Base-by-base conservation (phyloP, 2,329 filamentous ascomycete genomes). In the Xylariaceae sp. region DNA sequence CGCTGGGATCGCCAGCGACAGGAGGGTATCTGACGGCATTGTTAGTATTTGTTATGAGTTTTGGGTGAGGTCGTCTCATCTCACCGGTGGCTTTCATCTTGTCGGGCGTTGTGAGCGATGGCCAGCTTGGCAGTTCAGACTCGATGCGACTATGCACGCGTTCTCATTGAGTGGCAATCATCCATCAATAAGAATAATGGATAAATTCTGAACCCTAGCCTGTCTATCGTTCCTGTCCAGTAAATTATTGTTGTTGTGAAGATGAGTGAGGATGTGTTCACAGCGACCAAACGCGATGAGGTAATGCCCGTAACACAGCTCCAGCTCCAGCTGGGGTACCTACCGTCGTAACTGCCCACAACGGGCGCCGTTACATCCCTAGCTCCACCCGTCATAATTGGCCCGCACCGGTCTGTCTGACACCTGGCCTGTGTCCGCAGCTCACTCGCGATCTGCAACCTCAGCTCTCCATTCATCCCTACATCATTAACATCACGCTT, bases 1-100 rank as follows among this genome's bases (percentile, higher is more conserved):
- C 2, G 79, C 73, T 1, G 89, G 88, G 59, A 92, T 78, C 53
- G 86, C 74, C 64, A 86, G 70, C 56, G 76, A 72, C 47, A 87
- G 70, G 13, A 79, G 59, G 34, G 73, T 65, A 66, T 84, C 81
- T 82, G 72, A n/a, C 48, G 47, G 13, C 5, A 7, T 35, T 15
- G 17, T 57, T 11, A 54, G 30, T 42, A 51, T 23, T 23, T 11
- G 30, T 45, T 23, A 48, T 13, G 10, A 13, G 2, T 49, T 35
- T 17, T 34, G 42, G 23, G 15, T 9, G 34, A 15, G 3, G 7
- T 30, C 7, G n/a, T 51, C 49, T 47, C 54, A 54, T 56, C 65
- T 64, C 58, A 71, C 68, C 68, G 30, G 67, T 54, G 48, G 60
- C 64, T 56, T 63, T 64, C 68, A 71, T 71, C 47, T 61, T 64